Evolutionary conservation across 2,329 filamentous ascomycete species (phyloP), one percentile per base, ranked within the genome.

Genomic region (Cordyceps pruinosa): DNA sequence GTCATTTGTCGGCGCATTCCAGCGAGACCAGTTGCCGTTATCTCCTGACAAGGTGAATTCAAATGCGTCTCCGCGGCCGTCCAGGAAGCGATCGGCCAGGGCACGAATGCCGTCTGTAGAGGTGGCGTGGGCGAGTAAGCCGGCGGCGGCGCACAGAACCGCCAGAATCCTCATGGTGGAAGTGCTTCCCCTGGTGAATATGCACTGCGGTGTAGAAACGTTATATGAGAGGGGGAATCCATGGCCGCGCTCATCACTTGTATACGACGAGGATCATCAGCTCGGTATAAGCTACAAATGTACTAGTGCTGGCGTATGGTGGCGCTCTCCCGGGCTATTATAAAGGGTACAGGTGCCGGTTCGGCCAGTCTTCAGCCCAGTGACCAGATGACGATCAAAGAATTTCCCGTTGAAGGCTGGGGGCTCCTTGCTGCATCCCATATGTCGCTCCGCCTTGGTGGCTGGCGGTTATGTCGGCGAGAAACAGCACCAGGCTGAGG

Each of bases 1-100:
- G 49, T 64, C 63, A 13, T 63, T 63, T 17, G 44, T 34, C 2
- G 62, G 59, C 19, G 49, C 51, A 23, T 64, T 62, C 60, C 60
- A 63, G 10, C 63, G 60, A 34, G 63, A 64, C 61, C 58, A 63
- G 12, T 56, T 52, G 10, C 58, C 58, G 13, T 59, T 37, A 13
- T 49, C 13, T 5, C 44, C 26, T 1, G 61, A 61, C 23, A 64
- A 47, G 8, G 44, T 46, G 46, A 64, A 62, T 35, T 59, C 54
- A 41, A 64, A 63, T 1, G 44, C 28, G 21, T 58, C 46, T 28
- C 57, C 56, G 8, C 59, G 56, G 6, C 56, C 59, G 25, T 59
- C 21, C 7, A 64, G 53, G 19, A 62, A 51, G 17, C 62, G 61
- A 41, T 61, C 53, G 2, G 61, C 63, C 13, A 64, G 56, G 12